Evolutionary conservation across 768 basidiomycete genomes (phyloP), one percentile per base, ranked within the genome.

Genomic region (Aureoboletus auriporus): DNA sequence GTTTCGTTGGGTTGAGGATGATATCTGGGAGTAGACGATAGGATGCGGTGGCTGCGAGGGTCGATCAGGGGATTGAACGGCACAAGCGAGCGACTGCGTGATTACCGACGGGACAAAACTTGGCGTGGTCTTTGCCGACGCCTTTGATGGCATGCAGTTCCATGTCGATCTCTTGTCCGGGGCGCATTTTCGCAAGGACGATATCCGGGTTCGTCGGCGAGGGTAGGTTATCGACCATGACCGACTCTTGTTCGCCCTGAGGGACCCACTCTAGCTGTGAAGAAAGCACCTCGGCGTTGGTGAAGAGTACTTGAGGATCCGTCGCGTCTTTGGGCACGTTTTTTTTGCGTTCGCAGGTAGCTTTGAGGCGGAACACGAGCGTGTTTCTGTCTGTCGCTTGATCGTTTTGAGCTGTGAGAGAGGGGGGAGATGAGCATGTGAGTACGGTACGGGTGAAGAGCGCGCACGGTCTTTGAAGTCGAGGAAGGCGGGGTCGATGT

Each of bases 51-150:
- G 95, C 95, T 93, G 26, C 13, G 16, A 53, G 8, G 10, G 14
- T 8, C 5, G 10, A 39, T 57, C 33, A 56, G 37, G 17, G 1
- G 12, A 39, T 29, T n/a, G 45, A n/a, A 28, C 8, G 38, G 28
- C 31, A 31, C 20, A 11, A 1, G 13, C 5, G 17, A 28, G 16
- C 11, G 17, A 31, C 44, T 8, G 37, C 14, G 37, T 7, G 70
- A 80, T 48, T 57, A 89, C 93, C 92, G 44, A 98, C 96, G 28
- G 96, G 93, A 49, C 82, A 90, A 66, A 90, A 99, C 65, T 99
- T 99, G 39, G 96, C 93, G 59, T 99, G 95, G 52, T 94, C 92
- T 60, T 89, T 89, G 13, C 93, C 93, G 13, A 90, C 81, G 12
- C 92, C 89, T 60, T 98, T 98, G 52, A 93, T 73, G 17, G 93